A percentile compares a stretch with the other conserved stretches of the same genome.
phyloP scores from a whole-genome alignment of 768 basidiomycete genomes.

The Mycena latifolia region DNA sequence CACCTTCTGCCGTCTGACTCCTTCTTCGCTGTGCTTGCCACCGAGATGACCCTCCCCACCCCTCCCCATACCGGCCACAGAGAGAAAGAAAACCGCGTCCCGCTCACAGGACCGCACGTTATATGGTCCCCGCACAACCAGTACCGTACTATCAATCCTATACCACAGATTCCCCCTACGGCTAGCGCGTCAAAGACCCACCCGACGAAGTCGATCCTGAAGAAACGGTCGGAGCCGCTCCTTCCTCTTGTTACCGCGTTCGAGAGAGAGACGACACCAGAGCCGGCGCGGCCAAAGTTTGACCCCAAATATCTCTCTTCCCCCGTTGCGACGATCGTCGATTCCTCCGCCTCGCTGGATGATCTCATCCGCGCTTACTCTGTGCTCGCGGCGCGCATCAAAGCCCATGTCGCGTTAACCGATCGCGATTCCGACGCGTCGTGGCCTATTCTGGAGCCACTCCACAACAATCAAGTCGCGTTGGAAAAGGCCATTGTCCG shows the following conservation, averaged over 20 bases:
- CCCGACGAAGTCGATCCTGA: constrained; percentile 79
- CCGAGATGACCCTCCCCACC: constrained; percentile 38
- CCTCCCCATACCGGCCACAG: constrained; percentile 42
- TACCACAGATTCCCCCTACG: constrained; percentile 42
- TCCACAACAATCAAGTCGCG: constrained; percentile 63
- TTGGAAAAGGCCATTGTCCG: constrained; percentile 74
- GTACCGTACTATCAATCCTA: constrained; percentile 55
- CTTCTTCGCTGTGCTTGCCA: background rate
- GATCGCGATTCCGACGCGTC: constrained; percentile 68
- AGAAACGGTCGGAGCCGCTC: constrained; percentile 55
- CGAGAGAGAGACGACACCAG: constrained; percentile 79
- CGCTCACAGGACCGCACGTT: constrained; percentile 50
- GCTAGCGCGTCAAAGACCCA: constrained; percentile 53
- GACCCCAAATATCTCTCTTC: constrained; percentile 74
- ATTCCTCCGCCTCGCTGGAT: constrained; percentile 57
- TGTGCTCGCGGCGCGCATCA: constrained; percentile 73
- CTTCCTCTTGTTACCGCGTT: constrained; percentile 58
- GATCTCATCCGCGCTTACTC: constrained; percentile 83
- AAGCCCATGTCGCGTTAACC: constrained; percentile 54
- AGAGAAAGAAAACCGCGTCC: constrained; percentile 51
- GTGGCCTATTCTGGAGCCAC: constrained; percentile 80
- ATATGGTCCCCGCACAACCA: constrained; percentile 65
- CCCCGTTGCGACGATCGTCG: constrained; percentile 72
- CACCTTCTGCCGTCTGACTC: background rate
- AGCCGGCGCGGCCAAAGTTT: constrained; percentile 75